A percentile compares a stretch with the other conserved stretches of the same genome.
Evolutionary conservation across 495 filamentous ascomycete species (phyloP).

Genomic region (Trichoderma orchidacearum): DNA sequence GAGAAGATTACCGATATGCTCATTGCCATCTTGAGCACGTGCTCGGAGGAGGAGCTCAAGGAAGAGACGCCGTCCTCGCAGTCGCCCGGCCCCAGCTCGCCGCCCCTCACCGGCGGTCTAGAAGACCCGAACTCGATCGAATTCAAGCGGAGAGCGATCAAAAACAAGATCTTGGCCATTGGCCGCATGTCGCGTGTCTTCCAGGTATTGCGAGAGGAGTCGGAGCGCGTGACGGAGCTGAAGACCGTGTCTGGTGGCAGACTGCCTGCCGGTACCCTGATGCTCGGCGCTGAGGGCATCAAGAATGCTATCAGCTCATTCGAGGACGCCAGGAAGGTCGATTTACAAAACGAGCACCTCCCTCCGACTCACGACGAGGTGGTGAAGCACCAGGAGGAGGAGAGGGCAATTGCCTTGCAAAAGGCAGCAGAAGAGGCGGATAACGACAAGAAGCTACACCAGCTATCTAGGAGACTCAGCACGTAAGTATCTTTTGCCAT

Average conservation of each 20-base stretch:
- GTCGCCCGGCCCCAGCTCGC: constrained; percentile 49
- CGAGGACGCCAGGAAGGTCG: constrained; percentile 95
- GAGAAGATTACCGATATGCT: constrained; percentile 99
- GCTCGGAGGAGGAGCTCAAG: constrained; percentile 90
- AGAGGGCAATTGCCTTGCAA: constrained; percentile 68
- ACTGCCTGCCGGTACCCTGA: constrained; percentile 87
- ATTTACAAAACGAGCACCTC: constrained; percentile 88
- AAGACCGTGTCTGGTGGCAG: constrained; percentile 92
- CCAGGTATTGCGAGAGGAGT: constrained; percentile 95
- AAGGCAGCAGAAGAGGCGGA: constrained; percentile 75
- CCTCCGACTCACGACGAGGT: constrained; percentile 92
- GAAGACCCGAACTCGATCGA: constrained; percentile 72
- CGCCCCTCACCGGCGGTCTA: constrained; percentile 19
- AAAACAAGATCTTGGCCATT: constrained; percentile 98
- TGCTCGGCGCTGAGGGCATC: constrained; percentile 96
- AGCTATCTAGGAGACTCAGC: constrained; percentile 81
- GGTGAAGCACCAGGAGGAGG: constrained; percentile 60
- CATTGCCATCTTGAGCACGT: constrained; percentile 94
- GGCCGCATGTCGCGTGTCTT: constrained; percentile 94
- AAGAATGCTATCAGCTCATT: constrained; percentile 98
- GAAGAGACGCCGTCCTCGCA: constrained; percentile 47
- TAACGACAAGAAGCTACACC: constrained; percentile 74
- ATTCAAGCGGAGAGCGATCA: constrained; percentile 88
- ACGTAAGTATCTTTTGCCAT: constrained; percentile 55
- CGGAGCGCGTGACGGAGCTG: constrained; percentile 89